Conservation (phyloP, 768 basidiomycete genomes). For the Fistulinella prunicolor region DNA sequence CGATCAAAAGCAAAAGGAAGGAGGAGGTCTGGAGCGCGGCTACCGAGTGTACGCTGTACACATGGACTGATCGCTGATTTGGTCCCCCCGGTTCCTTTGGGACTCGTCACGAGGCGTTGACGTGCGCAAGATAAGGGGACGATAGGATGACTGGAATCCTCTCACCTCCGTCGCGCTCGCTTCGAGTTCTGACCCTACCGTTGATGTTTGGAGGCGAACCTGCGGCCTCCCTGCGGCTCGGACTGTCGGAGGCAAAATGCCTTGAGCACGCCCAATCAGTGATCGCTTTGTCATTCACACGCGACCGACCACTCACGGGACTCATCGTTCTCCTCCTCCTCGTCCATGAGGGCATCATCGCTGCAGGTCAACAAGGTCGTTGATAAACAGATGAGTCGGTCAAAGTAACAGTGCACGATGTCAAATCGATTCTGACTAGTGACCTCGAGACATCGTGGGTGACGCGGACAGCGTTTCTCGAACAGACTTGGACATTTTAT, state of each 20-base stretch:
- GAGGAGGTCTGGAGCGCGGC: background rate
- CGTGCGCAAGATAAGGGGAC: background rate
- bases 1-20: constrained; percentile 2
- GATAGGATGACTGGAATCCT: background rate
- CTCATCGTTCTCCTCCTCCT: background rate
- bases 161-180: too few species aligned
- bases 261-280: background rate
- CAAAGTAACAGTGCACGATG: too few species aligned
- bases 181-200: too few species aligned
- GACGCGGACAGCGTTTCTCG: background rate
- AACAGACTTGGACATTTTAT: background rate
- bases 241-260: background rate
- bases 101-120: constrained; percentile 12
- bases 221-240: background rate
- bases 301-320: constrained; percentile 3
- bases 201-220: too few species aligned
- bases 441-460: background rate
- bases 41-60: background rate
- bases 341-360: too few species aligned
- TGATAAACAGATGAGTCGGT: too few species aligned
- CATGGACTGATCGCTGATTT: constrained; percentile 16
- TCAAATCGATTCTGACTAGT: too few species aligned
- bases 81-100: constrained; percentile 7
- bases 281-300: constrained; percentile 5
- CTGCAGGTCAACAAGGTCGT: too few species aligned